These are phyloP conservation scores for Trametes coccinea DNA, from an alignment of 768 basidiomycete genomes.

Conservation along the genomic window DNA sequence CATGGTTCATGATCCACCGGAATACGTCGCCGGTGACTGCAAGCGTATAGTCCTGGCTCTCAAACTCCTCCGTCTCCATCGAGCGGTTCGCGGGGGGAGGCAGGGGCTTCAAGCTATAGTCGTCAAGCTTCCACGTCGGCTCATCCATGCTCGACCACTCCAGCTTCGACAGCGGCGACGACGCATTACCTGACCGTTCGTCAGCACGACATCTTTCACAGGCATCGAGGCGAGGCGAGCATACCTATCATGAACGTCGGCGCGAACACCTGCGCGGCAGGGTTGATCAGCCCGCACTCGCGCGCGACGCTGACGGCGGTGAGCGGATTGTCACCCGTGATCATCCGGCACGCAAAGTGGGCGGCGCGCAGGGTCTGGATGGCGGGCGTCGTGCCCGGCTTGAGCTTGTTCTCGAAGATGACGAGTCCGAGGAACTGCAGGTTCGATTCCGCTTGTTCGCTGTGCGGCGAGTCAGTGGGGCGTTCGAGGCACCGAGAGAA, in stretches of 20 bases:
- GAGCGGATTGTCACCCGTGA: conserved; percentile 95
- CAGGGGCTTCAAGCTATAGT: conserved; percentile 83
- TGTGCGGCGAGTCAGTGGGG: conserved; percentile 32
- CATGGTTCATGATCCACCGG: conserved; percentile 97
- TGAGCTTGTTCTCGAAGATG: conserved; percentile 98
- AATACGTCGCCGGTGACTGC: conserved; percentile 95
- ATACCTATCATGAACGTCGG: conserved; percentile 78
- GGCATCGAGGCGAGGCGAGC: background rate
- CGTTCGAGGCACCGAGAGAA: background rate
- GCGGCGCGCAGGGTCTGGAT: conserved; percentile 88
- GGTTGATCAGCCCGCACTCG: conserved; percentile 87
- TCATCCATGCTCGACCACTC: conserved; percentile 96
- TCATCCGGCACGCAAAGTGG: conserved; percentile 94
- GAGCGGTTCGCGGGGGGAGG: conserved; percentile 69
- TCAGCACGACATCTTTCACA: background rate
- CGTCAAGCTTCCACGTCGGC: conserved; percentile 77
- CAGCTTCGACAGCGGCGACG: conserved; percentile 57
- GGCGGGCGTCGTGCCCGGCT: conserved; percentile 86
- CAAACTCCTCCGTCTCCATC: conserved; percentile 68
- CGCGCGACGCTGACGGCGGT: conserved; percentile 97
- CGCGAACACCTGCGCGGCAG: conserved; percentile 85
- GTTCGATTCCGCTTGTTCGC: conserved; percentile 91
- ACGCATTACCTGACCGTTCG: conserved; percentile 49
- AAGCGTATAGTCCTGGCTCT: conserved; percentile 86
- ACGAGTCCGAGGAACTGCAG: conserved; percentile 92